Base-by-base conservation (phyloP, 1,284 basidiomycete genomes). In the Puccinia novopanici region DNA sequence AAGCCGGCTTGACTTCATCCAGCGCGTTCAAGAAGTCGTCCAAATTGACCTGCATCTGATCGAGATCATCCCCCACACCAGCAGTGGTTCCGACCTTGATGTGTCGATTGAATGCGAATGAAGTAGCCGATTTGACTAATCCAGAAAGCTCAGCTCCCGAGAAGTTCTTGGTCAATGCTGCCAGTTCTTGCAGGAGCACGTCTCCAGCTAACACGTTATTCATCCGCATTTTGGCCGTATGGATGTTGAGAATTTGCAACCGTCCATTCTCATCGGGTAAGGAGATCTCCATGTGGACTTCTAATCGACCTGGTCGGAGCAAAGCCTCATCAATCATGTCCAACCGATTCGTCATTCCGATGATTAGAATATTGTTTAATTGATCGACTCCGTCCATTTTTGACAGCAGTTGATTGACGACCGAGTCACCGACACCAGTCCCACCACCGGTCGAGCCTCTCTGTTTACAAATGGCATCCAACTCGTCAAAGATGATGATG, bases 311-410 rank as follows among this genome's bases (percentile, higher is more conserved):
- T 0, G 97, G 96, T 84, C 97, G 95, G 17, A 98, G 89, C 0
- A 99, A 89, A 8, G 96, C 97, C 85, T 99, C 97, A 85, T 99
- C 97, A 84, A 99, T 98, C 95, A 99, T 96, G 88, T 99, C 97
- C 75, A 92, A 88, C 82, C 97, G 92, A 87, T 99, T 99, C 74
- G 97, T 99, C 97, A 99, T 99, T 85, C 97, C 97, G 84, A 99
- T 99, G 84, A 99, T 93, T 83, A 99, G 92, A 82, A 99, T 97
- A 86, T 99, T 99, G 89, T 99, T 99, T 73, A 99, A 89, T 88
- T 95, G 93, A 86, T 99, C 97, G 8, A 99, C 97, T 89, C 97
- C 97, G 84, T 99, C 97, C 93, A 99, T 96, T 93, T 99, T 99
- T 52, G 96, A 96, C 30, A 99, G 89, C 75, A 99, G 89, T 88